Conservation (phyloP, 2,329 filamentous ascomycete species). For the Lithohypha guttulata region DNA sequence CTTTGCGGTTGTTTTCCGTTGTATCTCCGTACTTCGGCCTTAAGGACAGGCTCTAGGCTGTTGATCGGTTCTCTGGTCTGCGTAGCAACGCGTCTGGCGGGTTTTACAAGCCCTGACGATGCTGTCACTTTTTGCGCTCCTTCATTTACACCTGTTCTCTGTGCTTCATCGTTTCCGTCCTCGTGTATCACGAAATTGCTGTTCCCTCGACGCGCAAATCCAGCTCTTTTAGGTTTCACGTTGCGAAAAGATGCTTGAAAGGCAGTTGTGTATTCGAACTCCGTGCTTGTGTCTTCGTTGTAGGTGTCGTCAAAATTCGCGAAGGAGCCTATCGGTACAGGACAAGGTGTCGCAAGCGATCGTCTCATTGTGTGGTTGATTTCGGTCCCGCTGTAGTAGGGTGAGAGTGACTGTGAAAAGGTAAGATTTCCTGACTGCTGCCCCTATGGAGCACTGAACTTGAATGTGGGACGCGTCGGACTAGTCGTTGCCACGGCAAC, state of each 20-base stretch:
- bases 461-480: neutral
- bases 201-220: constrained; percentile 25
- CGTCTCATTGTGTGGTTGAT: constrained; percentile 3
- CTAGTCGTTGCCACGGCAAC: constrained; percentile 1
- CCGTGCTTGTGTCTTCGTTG: constrained; percentile 27
- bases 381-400: neutral
- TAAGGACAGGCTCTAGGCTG: constrained; percentile 21
- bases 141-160: neutral
- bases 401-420: neutral
- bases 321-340: neutral
- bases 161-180: constrained; percentile 19
- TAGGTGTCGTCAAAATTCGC: constrained; percentile 6
- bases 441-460: neutral
- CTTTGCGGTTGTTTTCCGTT: neutral
- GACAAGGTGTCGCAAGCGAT: constrained; percentile 8
- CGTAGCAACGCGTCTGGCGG: constrained; percentile 14
- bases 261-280: constrained; percentile 33
- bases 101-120: constrained; percentile 6
- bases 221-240: constrained; percentile 21
- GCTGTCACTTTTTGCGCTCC: constrained; percentile 12
- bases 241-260: constrained; percentile 24
- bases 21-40: neutral
- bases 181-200: constrained; percentile 31
- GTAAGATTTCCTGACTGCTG: no score
- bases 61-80: constrained; percentile 32